Evolutionary conservation across 192 early-diverging fungal genomes (phyloP).

Genomic region (Endogone sp.): DNA sequence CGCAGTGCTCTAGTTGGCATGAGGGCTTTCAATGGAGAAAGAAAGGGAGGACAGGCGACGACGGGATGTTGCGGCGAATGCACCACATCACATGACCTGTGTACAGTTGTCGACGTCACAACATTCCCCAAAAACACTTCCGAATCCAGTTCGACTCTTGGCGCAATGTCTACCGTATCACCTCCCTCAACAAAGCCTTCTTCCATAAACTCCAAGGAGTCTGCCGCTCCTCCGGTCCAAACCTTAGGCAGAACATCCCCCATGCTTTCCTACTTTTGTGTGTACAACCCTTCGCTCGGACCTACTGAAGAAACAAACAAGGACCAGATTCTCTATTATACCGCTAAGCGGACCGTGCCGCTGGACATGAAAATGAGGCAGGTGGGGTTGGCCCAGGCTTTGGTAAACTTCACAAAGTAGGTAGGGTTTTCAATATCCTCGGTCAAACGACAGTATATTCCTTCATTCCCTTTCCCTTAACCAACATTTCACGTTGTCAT

Average conservation of each 20-base stretch:
- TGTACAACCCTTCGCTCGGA: constrained; percentile 70
- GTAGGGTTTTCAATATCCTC: not conserved
- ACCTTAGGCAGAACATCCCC: constrained; percentile 35
- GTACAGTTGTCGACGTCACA: too few species aligned
- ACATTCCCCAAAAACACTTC: too few species aligned
- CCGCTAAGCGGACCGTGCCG: constrained; percentile 63
- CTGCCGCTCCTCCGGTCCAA: too few species aligned
- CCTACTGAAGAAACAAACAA: constrained; percentile 63
- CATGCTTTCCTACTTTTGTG: constrained; percentile 63
- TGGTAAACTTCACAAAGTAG: constrained; percentile 65
- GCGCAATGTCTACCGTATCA: too few species aligned
- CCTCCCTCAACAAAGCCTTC: too few species aligned
- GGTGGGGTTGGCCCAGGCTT: constrained; percentile 68
- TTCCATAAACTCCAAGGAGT: too few species aligned
- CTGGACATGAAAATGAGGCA: constrained; percentile 70
- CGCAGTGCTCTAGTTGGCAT: too few species aligned
- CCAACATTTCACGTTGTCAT: not conserved
- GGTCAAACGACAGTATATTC: not conserved
- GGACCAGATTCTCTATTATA: constrained; percentile 75
- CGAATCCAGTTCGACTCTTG: too few species aligned
- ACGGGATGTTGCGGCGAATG: too few species aligned
- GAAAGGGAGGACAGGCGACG: too few species aligned
- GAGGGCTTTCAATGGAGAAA: too few species aligned
- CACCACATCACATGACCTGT: too few species aligned
- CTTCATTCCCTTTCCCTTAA: not conserved